phyloP scores from a whole-genome alignment of 1,284 basidiomycete species.

The Leucoagaricus sp. region DNA sequence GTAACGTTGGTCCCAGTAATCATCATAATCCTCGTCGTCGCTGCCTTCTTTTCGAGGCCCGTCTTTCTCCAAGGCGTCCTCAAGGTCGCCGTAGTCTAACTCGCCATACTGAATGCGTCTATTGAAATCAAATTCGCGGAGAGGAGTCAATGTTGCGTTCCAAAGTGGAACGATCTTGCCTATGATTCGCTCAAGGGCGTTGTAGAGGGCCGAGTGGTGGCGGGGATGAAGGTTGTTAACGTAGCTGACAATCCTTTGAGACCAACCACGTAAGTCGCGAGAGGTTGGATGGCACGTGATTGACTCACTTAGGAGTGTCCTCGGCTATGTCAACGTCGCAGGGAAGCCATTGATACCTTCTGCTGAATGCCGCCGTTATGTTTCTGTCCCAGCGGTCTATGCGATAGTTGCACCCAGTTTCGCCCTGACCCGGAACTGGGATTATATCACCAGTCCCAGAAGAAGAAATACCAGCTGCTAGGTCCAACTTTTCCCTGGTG shows the following conservation, averaged over 20 bases:
- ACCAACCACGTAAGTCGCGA: too few relatives aligned
- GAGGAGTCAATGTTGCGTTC: constrained; percentile 26
- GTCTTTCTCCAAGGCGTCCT: background rate
- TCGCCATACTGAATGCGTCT: background rate
- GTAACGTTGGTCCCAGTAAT: too few relatives aligned
- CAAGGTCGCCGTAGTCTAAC: background rate
- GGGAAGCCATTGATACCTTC: constrained; percentile 39
- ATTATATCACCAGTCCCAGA: constrained; percentile 19
- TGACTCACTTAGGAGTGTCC: constrained; percentile 15
- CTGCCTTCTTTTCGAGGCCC: background rate
- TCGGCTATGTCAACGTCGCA: constrained; percentile 24
- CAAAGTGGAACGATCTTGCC: constrained; percentile 31
- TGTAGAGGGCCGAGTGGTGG: constrained; percentile 23
- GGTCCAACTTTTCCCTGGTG: constrained; percentile 11
- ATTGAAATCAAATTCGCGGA: constrained; percentile 9
- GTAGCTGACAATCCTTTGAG: constrained; percentile 26
- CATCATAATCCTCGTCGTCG: too few relatives aligned
- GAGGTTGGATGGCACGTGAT: too few relatives aligned
- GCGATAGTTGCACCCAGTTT: too few relatives aligned
- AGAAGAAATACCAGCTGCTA: constrained; percentile 22
- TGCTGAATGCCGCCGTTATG: constrained; percentile 18
- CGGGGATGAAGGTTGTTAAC: constrained; percentile 32
- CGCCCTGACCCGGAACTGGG: background rate
- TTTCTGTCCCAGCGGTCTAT: too few relatives aligned
- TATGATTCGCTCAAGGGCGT: constrained; percentile 28